These are phyloP conservation scores for Solanum gracilifrons DNA, from an alignment of 257 asterid species.

Conservation along the genomic window DNA sequence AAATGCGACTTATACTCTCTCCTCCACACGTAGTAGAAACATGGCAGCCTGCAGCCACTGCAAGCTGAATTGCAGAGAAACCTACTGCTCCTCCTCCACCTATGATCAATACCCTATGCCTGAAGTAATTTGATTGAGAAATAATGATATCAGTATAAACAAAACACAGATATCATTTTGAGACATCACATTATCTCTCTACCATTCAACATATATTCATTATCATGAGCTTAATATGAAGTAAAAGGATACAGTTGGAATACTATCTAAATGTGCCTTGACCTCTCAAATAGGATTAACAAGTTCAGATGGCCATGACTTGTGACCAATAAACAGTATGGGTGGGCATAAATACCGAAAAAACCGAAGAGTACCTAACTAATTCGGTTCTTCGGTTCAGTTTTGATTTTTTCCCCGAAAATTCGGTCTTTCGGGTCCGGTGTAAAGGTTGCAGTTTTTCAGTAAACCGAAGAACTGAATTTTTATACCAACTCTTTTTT, in stretches of 20 bases:
- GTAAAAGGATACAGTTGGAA: not conserved
- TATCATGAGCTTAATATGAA: not conserved
- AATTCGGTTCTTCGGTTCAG: not conserved
- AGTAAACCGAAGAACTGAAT: not conserved
- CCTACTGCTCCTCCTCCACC: slow-evolving; percentile 99
- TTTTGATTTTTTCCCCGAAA: not conserved
- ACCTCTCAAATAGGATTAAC: not conserved
- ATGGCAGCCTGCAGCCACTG: slow-evolving; percentile 87
- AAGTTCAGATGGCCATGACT: not conserved
- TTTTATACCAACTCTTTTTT: not conserved
- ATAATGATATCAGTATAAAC: slow-evolving; percentile 3
- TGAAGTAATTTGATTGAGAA: slow-evolving; percentile 18
- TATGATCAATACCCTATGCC: slow-evolving; percentile 75
- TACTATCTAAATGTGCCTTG: not conserved
- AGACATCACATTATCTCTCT: not conserved
- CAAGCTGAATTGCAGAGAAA: slow-evolving; percentile 88
- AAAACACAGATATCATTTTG: not conserved
- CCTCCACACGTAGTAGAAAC: slow-evolving; percentile 81
- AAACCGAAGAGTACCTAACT: no score
- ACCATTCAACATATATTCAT: not conserved
- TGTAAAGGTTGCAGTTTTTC: not conserved
- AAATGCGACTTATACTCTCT: slow-evolving; percentile 56
- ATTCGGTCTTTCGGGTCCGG: not conserved
- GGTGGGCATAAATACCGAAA: not conserved
- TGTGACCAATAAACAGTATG: not conserved